Base-by-base conservation (phyloP, 306 rosid genomes). In the Cicer cuneatum region DNA sequence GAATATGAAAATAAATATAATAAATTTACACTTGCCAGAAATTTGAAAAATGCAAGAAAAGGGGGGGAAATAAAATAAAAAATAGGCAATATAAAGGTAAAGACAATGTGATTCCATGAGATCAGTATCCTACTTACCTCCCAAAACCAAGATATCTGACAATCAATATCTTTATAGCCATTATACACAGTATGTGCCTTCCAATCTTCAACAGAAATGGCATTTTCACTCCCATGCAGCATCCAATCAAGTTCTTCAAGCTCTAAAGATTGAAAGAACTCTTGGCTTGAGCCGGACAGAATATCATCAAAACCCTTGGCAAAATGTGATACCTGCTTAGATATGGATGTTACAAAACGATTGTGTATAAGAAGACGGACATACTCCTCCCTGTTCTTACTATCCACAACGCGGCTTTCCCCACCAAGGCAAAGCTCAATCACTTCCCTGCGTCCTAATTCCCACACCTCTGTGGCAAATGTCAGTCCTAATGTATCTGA, bases 111-210 rank as follows among this genome's bases (percentile, higher is more conserved):
- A 62, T 70, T 81, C 52, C 78, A 70, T 58, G 73, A 69, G 72
- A 52, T n/a, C 33, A 73, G 71, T 78, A 76, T 40, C 71, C 16
- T 29, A 78, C 81, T 14, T 81, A 89, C 98, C 96, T 91, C 82
- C 97, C 97, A 93, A 86, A 93, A 93, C 98, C 98, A 93, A 45
- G 73, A 75, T 74, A 94, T 91, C 59, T 90, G 95, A 79, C 61
- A 24, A 81, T 94, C 98, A 16, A 73, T 85, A 83, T 90, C 96
- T 73, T 82, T 78, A 86, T 86, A 94, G 84, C 93, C 97, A 63
- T 76, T 79, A 79, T 91, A 91, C 63, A 86, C 89, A 0, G 97
- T 91, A 66, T 91, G 90, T 15, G 89, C 88, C 86, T 86, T 91
- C 98, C 98, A 94, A 80, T 94, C 98, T 66, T 83, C 93, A 80